phyloP scores from a whole-genome alignment of 306 rosid species.

The Canavalia ensiformis region DNA sequence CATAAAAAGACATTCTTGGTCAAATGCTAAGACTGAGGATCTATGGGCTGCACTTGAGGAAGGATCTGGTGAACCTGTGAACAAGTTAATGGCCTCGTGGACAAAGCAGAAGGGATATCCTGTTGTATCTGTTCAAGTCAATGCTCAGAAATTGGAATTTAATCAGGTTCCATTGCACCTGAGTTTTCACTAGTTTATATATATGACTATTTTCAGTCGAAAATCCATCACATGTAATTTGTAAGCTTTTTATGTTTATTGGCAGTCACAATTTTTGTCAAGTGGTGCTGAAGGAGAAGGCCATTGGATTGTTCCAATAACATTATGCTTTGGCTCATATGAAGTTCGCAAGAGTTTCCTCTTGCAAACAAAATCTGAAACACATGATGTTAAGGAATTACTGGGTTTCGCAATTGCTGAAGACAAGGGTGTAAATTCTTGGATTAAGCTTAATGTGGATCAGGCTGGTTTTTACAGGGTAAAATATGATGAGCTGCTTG shows the following conservation, averaged over 20 bases:
- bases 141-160: slow-evolving; percentile 76
- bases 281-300: slow-evolving; percentile 87
- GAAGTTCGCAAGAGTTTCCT: slow-evolving; percentile 74
- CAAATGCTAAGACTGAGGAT: slow-evolving; percentile 94
- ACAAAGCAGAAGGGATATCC: slow-evolving; percentile 96
- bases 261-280: slow-evolving; percentile 84
- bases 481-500: slow-evolving; percentile 83
- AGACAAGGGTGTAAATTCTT: slow-evolving; percentile 49
- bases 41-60: slow-evolving; percentile 96
- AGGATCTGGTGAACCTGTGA: slow-evolving; percentile 93
- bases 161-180: slow-evolving; percentile 71
- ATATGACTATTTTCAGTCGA: slow-evolving; percentile 22
- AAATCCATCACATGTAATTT: slow-evolving; percentile 39
- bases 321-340: slow-evolving; percentile 78
- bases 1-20: slow-evolving; percentile 75
- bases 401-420: slow-evolving; percentile 46
- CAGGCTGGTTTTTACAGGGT: slow-evolving; percentile 98
- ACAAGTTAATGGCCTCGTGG: slow-evolving; percentile 90
- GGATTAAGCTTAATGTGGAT: slow-evolving; percentile 93
- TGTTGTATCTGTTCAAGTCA: slow-evolving; percentile 76
- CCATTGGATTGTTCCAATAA: slow-evolving; percentile 88
- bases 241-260: slow-evolving; percentile 37
- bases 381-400: slow-evolving; percentile 64
- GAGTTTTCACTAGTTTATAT: slow-evolving; percentile 32
- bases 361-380: slow-evolving; percentile 67